Evolutionary conservation across 1,139 yeast genomes (phyloP).

Genomic region (Geotrichum carabidarum): DNA sequence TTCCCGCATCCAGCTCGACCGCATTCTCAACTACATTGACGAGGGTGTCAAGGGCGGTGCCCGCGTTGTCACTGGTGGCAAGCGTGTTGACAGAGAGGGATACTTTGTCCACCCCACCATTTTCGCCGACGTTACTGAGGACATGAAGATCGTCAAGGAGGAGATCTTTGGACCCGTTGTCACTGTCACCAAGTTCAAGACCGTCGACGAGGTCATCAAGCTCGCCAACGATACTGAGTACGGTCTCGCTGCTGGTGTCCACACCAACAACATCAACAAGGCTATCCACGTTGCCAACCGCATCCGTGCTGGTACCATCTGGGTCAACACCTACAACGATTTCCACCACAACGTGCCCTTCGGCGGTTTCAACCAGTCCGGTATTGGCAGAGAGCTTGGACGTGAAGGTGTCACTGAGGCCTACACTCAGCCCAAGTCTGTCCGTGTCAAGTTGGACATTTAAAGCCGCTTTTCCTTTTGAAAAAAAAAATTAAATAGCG

Average conservation of each 20-base stretch:
- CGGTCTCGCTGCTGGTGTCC: constrained; percentile 84
- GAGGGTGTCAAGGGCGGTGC: constrained; percentile 75
- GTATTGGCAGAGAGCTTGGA: constrained; percentile 88
- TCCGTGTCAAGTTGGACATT: constrained; percentile 32
- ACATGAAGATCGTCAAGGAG: constrained; percentile 66
- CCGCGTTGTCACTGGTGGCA: constrained; percentile 70
- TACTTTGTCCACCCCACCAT: constrained; percentile 76
- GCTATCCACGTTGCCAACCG: constrained; percentile 61
- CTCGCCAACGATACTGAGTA: constrained; percentile 70
- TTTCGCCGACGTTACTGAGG: constrained; percentile 62
- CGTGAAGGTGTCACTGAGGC: constrained; percentile 63
- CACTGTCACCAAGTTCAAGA: constrained; percentile 64
- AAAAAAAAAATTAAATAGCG: not conserved
- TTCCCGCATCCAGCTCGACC: constrained; percentile 66
- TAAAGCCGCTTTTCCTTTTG: not conserved
- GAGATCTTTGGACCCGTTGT: constrained; percentile 89
- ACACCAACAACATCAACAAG: constrained; percentile 57
- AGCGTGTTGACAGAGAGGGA: constrained; percentile 57
- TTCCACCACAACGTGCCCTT: constrained; percentile 67
- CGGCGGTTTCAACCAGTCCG: constrained; percentile 80
- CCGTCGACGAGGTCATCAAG: constrained; percentile 63
- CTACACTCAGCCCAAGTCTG: constrained; percentile 74
- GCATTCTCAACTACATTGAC: constrained; percentile 67
- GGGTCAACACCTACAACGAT: constrained; percentile 76
- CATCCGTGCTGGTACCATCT: constrained; percentile 73